Conservation (phyloP, 768 basidiomycete genomes). For the Clitopilus passeckerianus region DNA sequence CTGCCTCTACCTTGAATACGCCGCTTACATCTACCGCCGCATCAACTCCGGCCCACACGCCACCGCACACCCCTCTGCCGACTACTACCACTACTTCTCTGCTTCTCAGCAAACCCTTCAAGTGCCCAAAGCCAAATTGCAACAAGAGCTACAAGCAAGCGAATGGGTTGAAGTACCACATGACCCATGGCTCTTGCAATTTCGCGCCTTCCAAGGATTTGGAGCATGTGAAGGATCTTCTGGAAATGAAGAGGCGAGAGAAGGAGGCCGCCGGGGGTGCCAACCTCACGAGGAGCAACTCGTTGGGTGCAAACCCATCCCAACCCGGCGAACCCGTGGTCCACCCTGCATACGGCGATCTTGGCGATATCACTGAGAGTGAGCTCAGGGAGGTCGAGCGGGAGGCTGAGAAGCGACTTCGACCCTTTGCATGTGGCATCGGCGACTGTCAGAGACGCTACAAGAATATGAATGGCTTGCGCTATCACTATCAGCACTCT, state of each 20-base stretch:
- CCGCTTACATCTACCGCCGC: conserved; percentile 1
- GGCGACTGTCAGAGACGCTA: conserved; percentile 85
- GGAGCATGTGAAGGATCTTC: conserved; percentile 68
- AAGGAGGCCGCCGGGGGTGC: conserved; percentile 18
- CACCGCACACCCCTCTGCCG: conserved; percentile 4
- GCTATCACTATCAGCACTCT: conserved; percentile 96
- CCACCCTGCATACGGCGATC: conserved; percentile 24
- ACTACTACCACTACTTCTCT: conserved; percentile 43
- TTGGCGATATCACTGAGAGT: conserved; percentile 50
- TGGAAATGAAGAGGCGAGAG: conserved; percentile 51
- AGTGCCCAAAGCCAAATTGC: conserved; percentile 92
- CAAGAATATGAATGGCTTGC: conserved; percentile 97
- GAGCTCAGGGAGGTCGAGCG: conserved; percentile 71
- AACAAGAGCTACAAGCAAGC: conserved; percentile 97
- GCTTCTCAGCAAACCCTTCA: conserved; percentile 81
- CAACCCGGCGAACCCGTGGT: conserved; percentile 4
- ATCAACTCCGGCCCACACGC: conserved; percentile 5
- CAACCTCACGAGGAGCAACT: neutral
- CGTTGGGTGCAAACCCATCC: neutral
- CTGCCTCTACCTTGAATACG: neutral
- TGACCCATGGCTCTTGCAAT: conserved; percentile 90
- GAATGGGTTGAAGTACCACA: conserved; percentile 92
- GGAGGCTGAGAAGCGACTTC: conserved; percentile 77
- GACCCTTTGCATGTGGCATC: conserved; percentile 88
- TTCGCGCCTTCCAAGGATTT: conserved; percentile 87